These are phyloP conservation scores for Dentipellis sp. DNA, from an alignment of 768 basidiomycete species.

Conservation along the genomic window DNA sequence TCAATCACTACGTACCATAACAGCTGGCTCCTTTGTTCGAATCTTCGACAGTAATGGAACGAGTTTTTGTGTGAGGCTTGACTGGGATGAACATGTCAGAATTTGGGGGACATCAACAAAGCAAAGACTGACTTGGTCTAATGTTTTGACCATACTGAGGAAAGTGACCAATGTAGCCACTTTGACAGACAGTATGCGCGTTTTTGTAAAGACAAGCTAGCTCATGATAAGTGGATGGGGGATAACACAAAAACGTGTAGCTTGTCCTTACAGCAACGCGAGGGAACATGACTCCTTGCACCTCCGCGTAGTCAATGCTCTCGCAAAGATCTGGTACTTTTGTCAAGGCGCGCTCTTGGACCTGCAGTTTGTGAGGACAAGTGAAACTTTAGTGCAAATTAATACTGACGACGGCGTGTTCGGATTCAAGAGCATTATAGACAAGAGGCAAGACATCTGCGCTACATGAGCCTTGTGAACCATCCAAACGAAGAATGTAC, in stretches of 20 bases:
- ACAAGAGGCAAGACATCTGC: constrained; percentile 93
- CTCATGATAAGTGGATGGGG: constrained; percentile 5
- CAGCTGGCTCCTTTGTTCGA: constrained; percentile 90
- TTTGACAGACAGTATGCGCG: constrained; percentile 83
- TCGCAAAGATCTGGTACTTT: constrained; percentile 85
- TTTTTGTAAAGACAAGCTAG: constrained; percentile 89
- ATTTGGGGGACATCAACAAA: neutral
- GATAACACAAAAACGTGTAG: neutral
- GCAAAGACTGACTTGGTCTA: constrained; percentile 59
- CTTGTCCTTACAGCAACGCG: constrained; percentile 71
- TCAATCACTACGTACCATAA: constrained; percentile 58
- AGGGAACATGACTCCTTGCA: constrained; percentile 83
- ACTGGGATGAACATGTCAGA: constrained; percentile 26
- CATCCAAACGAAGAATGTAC: constrained; percentile 19
- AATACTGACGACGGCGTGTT: constrained; percentile 63
- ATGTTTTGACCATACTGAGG: constrained; percentile 77
- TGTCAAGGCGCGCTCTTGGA: constrained; percentile 86
- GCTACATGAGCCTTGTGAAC: neutral
- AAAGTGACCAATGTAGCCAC: constrained; percentile 83
- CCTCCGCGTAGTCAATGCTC: constrained; percentile 90
- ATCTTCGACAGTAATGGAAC: constrained; percentile 93
- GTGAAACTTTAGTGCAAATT: neutral
- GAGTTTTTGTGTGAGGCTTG: constrained; percentile 87
- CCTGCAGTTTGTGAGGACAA: constrained; percentile 33
- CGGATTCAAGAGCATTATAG: constrained; percentile 94